phyloP scores from a whole-genome alignment of 2,329 filamentous ascomycete species.

The Calonectria fujianensis region DNA sequence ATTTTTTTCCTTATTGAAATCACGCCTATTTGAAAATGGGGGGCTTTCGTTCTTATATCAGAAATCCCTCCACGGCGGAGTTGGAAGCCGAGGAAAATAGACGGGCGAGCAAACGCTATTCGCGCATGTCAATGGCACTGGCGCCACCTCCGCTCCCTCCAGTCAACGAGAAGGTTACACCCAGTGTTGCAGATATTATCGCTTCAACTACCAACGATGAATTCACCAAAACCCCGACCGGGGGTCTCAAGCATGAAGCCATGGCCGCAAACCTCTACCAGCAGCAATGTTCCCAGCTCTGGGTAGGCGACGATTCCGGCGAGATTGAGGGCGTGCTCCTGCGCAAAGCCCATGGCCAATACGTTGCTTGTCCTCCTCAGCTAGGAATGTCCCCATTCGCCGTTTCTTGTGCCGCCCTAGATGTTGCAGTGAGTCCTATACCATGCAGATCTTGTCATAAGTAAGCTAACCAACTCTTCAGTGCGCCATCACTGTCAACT shows the following conservation, averaged over 20 bases:
- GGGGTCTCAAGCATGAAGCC: slow-evolving; percentile 87
- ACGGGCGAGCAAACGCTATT: slow-evolving; percentile 45
- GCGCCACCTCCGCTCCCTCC: slow-evolving; percentile 50
- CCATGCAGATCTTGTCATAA: neutral
- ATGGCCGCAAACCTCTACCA: slow-evolving; percentile 91
- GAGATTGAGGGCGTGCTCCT: slow-evolving; percentile 83
- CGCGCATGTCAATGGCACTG: slow-evolving; percentile 44
- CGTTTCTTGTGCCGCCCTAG: slow-evolving; percentile 79
- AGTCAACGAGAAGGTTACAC: slow-evolving; percentile 63
- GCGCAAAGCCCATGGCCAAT: slow-evolving; percentile 79
- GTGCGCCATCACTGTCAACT: slow-evolving; percentile 89
- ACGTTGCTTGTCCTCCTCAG: slow-evolving; percentile 83
- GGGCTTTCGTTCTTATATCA: slow-evolving; percentile 76
- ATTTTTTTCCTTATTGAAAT: neutral
- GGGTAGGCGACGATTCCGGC: slow-evolving; percentile 82
- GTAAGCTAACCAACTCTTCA: slow-evolving; percentile 56
- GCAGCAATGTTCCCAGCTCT: slow-evolving; percentile 84
- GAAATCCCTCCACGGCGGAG: slow-evolving; percentile 61
- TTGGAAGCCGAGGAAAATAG: slow-evolving; percentile 42
- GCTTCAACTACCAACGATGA: slow-evolving; percentile 65
- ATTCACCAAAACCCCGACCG: slow-evolving; percentile 72
- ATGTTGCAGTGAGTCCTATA: slow-evolving; percentile 76
- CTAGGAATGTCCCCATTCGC: slow-evolving; percentile 79
- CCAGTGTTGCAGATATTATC: slow-evolving; percentile 69
- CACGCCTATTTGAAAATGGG: slow-evolving; percentile 69